Base-by-base conservation (phyloP, 176 grass and related monocot genomes). In the Melocanna baccifera region DNA sequence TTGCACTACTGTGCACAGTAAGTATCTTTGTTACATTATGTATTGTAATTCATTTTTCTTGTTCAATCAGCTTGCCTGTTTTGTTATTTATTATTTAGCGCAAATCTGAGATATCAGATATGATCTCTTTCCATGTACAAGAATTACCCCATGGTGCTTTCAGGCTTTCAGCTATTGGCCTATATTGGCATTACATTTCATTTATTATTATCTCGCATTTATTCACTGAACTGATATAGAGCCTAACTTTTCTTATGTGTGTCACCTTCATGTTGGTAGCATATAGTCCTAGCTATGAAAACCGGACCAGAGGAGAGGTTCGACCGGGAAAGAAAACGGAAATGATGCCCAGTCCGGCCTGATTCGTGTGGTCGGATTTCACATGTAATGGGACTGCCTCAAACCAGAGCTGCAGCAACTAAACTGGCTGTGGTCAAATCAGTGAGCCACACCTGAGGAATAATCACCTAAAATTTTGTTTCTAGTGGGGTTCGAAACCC, bases 1-100 rank as follows among this genome's bases (percentile, higher is more conserved):
- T 99, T 75, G 93, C 96, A 79, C 86, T 99, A 81, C 89, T 99
- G 41, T 99, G 96, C 88, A 99, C 96, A 20, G 96, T 96, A 92
- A 94, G 93, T 77, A 47, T 76, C 26, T 67, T 67, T 75, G 56
- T 79, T 45, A 72, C 53, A 28, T 88, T 80, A 45, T 75, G 37
- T 71, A 67, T 74, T 46, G 4, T 40, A 77, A 71, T 12, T 62
- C 12, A 18, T 19, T 61, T 63, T 18, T 75, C 15, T 81, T 80
- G 57, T 86, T 76, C 18, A 62, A 62, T 69, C 18, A 80, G 20
- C 29, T 14, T 79, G 14, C 29, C 2, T 73, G 29, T 78, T 48
- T 2, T 7, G 40, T 69, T 30, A n/a, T 75, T 63, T 51, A 40
- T 43, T 41, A 18, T 41, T 26, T 43, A 29, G 18, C 9, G 55